Evolutionary conservation across 2,329 filamentous ascomycete genomes (phyloP).

Genomic region (Sphaerostilbella broomeana): DNA sequence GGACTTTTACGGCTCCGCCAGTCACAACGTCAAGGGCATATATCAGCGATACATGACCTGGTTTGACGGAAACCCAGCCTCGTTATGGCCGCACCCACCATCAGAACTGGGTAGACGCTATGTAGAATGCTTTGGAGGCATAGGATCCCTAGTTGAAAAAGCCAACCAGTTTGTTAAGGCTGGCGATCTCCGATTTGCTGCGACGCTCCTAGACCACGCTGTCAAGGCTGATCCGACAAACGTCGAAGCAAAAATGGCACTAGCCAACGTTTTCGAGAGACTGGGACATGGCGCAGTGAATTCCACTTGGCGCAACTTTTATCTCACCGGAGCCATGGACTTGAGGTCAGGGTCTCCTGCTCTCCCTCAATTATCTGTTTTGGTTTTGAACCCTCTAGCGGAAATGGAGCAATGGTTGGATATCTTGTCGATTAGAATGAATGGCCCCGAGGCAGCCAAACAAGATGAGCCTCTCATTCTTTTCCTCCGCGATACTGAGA

Average conservation of each 20-base stretch:
- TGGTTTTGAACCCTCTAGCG: too few species aligned
- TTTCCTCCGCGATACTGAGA: too few species aligned
- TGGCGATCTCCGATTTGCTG: conserved; percentile 33
- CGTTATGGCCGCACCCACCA: conserved; percentile 6
- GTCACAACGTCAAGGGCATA: conserved; percentile 28
- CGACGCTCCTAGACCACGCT: conserved; percentile 31
- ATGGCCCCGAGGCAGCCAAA: too few species aligned
- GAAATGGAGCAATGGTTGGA: too few species aligned
- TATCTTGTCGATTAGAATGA: too few species aligned
- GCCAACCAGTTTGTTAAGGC: conserved; percentile 23
- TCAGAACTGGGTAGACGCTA: conserved; percentile 28
- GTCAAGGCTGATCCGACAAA: conserved; percentile 24
- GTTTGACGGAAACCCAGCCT: conserved; percentile 14
- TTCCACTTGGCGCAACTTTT: conserved; percentile 2
- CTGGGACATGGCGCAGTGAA: not conserved
- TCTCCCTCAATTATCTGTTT: too few species aligned
- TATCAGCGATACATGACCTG: conserved; percentile 14
- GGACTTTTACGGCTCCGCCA: conserved; percentile 29
- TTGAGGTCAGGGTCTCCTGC: conserved; percentile 22
- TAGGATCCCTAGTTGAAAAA: conserved; percentile 23
- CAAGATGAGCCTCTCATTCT: too few species aligned
- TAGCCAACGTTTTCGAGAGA: conserved; percentile 25
- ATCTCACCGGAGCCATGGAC: conserved; percentile 13
- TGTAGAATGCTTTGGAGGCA: conserved; percentile 31
- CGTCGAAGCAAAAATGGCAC: conserved; percentile 15